A percentile compares a stretch with the other conserved stretches of the same genome.
Conservation (phyloP, 148 eudicot genomes). For the Diospyros kaki region DNA sequence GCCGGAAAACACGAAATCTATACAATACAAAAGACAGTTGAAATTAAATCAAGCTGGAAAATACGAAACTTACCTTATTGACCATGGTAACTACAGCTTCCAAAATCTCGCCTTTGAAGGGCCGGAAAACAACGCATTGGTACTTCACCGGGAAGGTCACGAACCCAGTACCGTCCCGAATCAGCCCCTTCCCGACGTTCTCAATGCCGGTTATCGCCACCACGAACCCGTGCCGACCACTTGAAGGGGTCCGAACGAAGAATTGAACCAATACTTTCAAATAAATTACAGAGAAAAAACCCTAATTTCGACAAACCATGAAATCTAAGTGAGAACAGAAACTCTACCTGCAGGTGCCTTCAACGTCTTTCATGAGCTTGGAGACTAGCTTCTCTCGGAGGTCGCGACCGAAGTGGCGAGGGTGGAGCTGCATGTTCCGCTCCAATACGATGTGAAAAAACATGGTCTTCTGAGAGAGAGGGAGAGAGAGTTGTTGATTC, state of each 20-base stretch:
- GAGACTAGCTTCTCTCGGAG: constrained; percentile 81
- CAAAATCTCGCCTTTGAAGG: constrained; percentile 90
- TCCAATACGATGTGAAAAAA: constrained; percentile 89
- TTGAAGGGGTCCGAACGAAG: constrained; percentile 12
- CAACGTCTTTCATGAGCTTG: constrained; percentile 89
- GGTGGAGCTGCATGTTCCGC: constrained; percentile 91
- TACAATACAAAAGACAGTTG: neutral
- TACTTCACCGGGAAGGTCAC: constrained; percentile 91
- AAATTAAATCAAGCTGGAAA: neutral
- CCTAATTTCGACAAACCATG: neutral
- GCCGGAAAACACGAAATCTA: neutral
- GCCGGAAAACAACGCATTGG: constrained; percentile 87
- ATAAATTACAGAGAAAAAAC: neutral
- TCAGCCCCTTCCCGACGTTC: constrained; percentile 78
- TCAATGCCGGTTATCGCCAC: constrained; percentile 92
- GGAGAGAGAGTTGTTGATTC: no score
- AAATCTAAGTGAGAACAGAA: neutral
- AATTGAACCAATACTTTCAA: no score
- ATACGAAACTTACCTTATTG: constrained; percentile 54
- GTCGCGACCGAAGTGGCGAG: constrained; percentile 88
- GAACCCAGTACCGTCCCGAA: constrained; percentile 91
- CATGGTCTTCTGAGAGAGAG: constrained; percentile 30
- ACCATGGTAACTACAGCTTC: constrained; percentile 99
- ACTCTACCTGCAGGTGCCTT: constrained; percentile 89
- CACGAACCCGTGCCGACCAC: constrained; percentile 93